Evolutionary conservation across 169 alveolate genomes (phyloP), one percentile per base, ranked within the genome.

Genomic region (Plasmodium berghei): DNA sequence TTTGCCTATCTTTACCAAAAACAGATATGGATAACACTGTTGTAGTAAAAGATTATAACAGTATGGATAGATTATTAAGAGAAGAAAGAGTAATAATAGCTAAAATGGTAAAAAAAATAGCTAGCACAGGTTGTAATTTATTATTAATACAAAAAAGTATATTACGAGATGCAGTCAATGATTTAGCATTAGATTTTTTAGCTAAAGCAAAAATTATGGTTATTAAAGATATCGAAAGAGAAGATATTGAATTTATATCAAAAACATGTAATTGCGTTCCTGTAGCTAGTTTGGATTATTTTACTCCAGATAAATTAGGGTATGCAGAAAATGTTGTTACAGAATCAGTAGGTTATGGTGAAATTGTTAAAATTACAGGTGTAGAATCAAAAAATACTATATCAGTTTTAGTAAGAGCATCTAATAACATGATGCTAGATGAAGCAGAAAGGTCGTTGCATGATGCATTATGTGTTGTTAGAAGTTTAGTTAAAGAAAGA

Each of bases 401-500:
- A 42, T 96, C 99, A 9, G 98, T 99, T 69, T 95, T 99, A 72
- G 95, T 98, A 48, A 97, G 99, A 92, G 99, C 99, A 12, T 97
- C 99, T 42, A 98, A 97, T 94, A 92, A 74, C 61, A 71, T 95
- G 85, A 96, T 97, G 93, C 94, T 99, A 22, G 99, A 99, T 85
- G 99, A 99, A 93, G 98, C 99, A 49, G 99, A 99, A 80, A 94
- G 99, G 87, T 97, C 99, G 46, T 96, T 99, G 49, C 99, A 98
- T 93, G 99, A 99, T 93, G 99, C 99, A 20, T 95, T 98, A 42
- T 98, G 99, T 89, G 99, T 99, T 54, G 99, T 99, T 56, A 93
- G 99, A 91, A 95, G 99, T 69, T 97, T 98, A 34, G 99, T 99
- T 72, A 99, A 98, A 93, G 97, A 97, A 42, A 87, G 92, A 64